Evolutionary conservation across 768 basidiomycete genomes (phyloP).

Genomic region (Lentinula edodes): DNA sequence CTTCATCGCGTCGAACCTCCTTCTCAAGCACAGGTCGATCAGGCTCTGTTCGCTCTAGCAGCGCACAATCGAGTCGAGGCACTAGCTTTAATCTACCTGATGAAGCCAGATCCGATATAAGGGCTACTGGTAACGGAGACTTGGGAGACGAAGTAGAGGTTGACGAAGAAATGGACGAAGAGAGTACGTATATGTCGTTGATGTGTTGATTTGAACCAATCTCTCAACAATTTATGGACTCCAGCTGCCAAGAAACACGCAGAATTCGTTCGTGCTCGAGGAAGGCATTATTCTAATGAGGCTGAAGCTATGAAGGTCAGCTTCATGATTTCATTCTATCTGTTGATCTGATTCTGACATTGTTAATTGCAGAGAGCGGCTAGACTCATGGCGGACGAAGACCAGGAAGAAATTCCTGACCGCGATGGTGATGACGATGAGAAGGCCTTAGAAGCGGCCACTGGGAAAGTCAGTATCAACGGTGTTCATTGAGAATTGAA

Average conservation of each 20-base stretch:
- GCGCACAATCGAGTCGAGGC: constrained; percentile 68
- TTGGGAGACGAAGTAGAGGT: constrained; percentile 66
- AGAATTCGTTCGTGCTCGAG: constrained; percentile 74
- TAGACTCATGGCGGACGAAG: constrained; percentile 61
- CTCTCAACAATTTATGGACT: background rate
- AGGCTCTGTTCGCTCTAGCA: constrained; percentile 51
- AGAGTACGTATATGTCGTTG: constrained; percentile 45
- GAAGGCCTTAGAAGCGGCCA: constrained; percentile 5
- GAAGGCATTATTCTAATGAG: constrained; percentile 85
- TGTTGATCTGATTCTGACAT: constrained; percentile 2
- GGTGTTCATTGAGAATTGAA: background rate
- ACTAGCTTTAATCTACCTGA: constrained; percentile 79
- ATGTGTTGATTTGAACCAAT: background rate
- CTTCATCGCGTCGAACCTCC: constrained; percentile 71
- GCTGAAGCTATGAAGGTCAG: constrained; percentile 88
- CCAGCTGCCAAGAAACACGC: constrained; percentile 79
- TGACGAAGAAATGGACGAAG: constrained; percentile 85
- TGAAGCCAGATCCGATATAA: constrained; percentile 59
- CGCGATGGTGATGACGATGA: constrained; percentile 14
- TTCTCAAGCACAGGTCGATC: constrained; percentile 61
- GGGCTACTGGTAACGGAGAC: constrained; percentile 40
- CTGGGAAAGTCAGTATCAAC: background rate
- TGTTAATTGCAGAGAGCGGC: constrained; percentile 49
- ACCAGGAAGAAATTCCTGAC: constrained; percentile 29
- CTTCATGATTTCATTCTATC: background rate